A percentile compares a stretch with the other conserved stretches of the same genome.
These are phyloP conservation scores for Colletotrichum eremochloae DNA, from an alignment of 2,329 filamentous ascomycete species.

Conservation along the genomic window DNA sequence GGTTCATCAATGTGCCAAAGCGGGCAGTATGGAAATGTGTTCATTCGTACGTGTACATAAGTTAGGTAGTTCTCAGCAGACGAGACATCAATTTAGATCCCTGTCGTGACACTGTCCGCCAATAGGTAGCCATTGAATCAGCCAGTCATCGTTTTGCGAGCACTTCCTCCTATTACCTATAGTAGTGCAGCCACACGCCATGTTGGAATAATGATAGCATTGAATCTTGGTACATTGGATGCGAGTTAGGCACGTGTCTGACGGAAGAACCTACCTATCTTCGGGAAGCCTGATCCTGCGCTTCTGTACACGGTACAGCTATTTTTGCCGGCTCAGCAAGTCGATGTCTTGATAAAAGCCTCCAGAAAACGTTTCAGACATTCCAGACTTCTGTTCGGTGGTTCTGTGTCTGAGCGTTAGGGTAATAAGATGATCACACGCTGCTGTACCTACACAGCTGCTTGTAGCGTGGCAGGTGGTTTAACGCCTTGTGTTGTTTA, in stretches of 20 bases:
- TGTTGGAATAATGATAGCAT: not conserved
- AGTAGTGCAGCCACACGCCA: not conserved
- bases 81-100: constrained; percentile 26
- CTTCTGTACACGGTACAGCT: not conserved
- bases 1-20: constrained; percentile 1
- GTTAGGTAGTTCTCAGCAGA: not conserved
- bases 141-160: not conserved
- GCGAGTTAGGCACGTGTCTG: not conserved
- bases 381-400: not conserved
- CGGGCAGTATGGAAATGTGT: not conserved
- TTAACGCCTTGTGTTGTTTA: not conserved
- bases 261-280: not conserved
- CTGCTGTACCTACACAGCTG: not conserved
- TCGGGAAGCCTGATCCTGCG: not conserved
- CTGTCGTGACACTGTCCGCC: constrained; percentile 2
- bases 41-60: too few relatives aligned
- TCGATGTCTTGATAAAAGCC: not conserved
- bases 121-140: not conserved
- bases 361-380: not conserved
- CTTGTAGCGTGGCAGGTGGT: not conserved
- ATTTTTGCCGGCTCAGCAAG: not conserved
- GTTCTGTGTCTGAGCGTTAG: not conserved
- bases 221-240: not conserved
- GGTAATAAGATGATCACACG: not conserved
- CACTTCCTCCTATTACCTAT: not conserved